Percentiles rank a stretch among this genome's conserved stretches.
Evolutionary conservation across 2,329 filamentous ascomycete genomes (phyloP).

Genomic region (Raffaelea arxii): DNA sequence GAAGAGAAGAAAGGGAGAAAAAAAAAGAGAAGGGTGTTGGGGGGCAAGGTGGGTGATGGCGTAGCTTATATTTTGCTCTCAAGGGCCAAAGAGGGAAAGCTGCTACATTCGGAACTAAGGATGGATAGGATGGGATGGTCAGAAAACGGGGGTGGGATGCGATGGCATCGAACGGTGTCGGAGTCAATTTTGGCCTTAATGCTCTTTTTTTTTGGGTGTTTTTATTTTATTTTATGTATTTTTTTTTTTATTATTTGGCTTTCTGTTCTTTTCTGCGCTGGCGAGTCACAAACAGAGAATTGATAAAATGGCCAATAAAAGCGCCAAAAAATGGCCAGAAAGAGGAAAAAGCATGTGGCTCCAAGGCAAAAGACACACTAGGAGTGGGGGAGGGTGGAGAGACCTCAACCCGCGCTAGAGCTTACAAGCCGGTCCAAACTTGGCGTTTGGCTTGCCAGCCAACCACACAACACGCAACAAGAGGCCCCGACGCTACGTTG

Average conservation of each 20-base stretch:
- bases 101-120: neutral
- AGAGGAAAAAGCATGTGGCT: neutral
- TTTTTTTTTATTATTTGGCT: neutral
- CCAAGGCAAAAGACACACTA: constrained; percentile 5
- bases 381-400: constrained; percentile 10
- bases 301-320: constrained; percentile 11
- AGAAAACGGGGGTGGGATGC: constrained; percentile 2
- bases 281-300: constrained; percentile 15
- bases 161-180: constrained; percentile 13
- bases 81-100: neutral
- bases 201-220: constrained; percentile 2
- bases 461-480: neutral
- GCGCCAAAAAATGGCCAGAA: neutral
- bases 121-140: neutral
- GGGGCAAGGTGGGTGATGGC: constrained; percentile 13
- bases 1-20: constrained; percentile 1
- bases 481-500: no score
- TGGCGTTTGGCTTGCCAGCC: neutral
- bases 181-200: constrained; percentile 7
- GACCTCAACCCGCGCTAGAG: constrained; percentile 6
- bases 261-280: neutral
- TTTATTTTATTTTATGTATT: neutral
- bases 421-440: neutral
- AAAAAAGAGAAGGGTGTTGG: constrained; percentile 8
- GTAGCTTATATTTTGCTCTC: constrained; percentile 9